These are phyloP conservation scores for Notholithocarpus densiflorus DNA, from an alignment of 306 rosid genomes.

Conservation along the genomic window DNA sequence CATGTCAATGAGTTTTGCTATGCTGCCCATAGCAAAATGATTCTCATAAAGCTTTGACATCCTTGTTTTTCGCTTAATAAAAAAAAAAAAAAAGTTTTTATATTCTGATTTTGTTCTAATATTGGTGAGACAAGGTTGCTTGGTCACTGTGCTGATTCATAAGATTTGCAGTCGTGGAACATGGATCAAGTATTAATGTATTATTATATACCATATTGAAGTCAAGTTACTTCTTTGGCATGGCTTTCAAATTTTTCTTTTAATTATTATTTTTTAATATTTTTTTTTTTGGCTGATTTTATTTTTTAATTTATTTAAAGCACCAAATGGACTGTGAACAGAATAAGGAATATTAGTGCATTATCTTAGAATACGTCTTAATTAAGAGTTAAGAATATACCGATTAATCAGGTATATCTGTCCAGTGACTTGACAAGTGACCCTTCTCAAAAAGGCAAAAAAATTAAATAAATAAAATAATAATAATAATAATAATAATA, in stretches of 20 bases:
- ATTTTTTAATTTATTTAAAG: not conserved
- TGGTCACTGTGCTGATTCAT: not conserved
- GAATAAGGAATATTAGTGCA: not conserved
- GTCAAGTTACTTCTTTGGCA: not conserved
- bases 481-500: too few species aligned
- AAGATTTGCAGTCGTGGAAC: not conserved
- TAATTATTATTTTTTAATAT: too few species aligned
- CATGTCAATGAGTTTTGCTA: not conserved
- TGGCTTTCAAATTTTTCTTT: not conserved
- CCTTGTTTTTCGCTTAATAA: too few species aligned
- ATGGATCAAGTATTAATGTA: not conserved
- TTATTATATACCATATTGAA: not conserved
- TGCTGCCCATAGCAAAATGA: not conserved
- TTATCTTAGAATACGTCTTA: not conserved
- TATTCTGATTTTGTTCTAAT: not conserved
- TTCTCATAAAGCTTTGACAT: not conserved
- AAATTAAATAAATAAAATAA: too few species aligned
- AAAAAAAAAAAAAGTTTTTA: too few species aligned
- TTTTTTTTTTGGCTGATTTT: not conserved
- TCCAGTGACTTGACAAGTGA: not conserved
- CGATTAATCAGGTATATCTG: too few species aligned
- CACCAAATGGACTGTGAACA: not conserved
- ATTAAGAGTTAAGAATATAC: not conserved
- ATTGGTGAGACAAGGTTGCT: too few species aligned
- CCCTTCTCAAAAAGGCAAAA: too few species aligned